Evolutionary conservation across 148 eudicot genomes (phyloP).

Genomic region (Rhododendron molle): DNA sequence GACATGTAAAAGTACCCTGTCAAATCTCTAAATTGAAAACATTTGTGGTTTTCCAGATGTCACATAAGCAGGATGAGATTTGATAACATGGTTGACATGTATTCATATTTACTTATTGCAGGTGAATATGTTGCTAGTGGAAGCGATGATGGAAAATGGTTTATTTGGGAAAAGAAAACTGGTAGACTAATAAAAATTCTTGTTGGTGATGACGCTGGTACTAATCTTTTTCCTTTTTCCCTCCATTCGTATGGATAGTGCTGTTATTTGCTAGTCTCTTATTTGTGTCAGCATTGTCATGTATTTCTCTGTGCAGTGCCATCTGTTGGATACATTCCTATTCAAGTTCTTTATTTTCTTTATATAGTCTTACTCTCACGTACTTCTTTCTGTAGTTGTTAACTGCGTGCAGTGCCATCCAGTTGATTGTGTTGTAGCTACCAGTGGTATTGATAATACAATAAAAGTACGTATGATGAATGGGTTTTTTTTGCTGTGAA

Average conservation of each 20-base stretch:
- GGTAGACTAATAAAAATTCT: constrained; percentile 83
- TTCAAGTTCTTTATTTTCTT: constrained; percentile 2
- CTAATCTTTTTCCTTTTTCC: constrained; percentile 5
- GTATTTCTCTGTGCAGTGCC: not conserved
- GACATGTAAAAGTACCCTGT: not conserved
- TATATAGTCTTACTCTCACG: not conserved
- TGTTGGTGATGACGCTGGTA: constrained; percentile 91
- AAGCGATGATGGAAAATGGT: constrained; percentile 99
- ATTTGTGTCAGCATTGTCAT: not conserved
- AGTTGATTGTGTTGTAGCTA: constrained; percentile 79
- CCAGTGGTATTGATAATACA: constrained; percentile 93
- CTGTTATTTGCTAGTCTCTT: not conserved
- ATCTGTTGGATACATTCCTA: not conserved
- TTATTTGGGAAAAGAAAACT: constrained; percentile 95
- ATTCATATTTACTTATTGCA: constrained; percentile 18
- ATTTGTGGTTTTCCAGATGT: not conserved
- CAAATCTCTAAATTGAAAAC: not conserved
- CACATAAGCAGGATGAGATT: not conserved
- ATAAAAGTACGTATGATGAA: constrained; percentile 58
- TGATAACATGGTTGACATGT: not conserved
- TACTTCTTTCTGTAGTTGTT: constrained; percentile 53
- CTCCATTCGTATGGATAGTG: not conserved
- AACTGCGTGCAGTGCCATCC: constrained; percentile 98
- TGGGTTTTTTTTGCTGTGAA: not conserved
- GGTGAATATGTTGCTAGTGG: constrained; percentile 97